phyloP scores from a whole-genome alignment of 257 asterid genomes.

The Penstemon barbatus region DNA sequence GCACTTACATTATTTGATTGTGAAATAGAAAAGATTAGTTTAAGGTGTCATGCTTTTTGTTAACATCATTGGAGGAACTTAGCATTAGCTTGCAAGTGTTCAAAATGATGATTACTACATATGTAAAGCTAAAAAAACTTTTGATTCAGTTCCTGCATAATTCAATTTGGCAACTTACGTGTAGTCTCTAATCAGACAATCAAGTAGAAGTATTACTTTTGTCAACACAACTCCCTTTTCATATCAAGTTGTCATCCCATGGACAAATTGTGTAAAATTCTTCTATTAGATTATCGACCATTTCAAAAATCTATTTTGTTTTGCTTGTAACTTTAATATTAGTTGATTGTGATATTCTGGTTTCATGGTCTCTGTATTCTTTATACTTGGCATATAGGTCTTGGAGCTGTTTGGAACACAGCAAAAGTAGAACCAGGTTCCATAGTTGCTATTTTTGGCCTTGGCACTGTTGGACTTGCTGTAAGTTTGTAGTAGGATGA shows the following conservation, averaged over 20 bases:
- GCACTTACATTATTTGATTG: not conserved
- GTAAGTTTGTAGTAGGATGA: constrained; percentile 51
- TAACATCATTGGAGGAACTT: not conserved
- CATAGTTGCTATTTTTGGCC: constrained; percentile 91
- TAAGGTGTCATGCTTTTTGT: not conserved
- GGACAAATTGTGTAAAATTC: not conserved
- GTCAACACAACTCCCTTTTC: not conserved
- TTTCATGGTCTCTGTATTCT: constrained; percentile 1
- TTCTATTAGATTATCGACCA: not conserved
- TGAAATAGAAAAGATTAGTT: not conserved
- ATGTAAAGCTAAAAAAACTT: not conserved
- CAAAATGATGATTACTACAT: not conserved
- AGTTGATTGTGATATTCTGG: not conserved
- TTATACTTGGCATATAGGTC: constrained; percentile 53
- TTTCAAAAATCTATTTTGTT: not conserved
- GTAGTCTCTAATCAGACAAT: not conserved
- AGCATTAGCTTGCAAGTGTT: not conserved
- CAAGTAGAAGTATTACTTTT: not conserved
- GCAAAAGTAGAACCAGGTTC: constrained; percentile 97
- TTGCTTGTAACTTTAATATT: not conserved
- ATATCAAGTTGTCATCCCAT: not conserved
- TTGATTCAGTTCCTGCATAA: not conserved
- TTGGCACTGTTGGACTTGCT: constrained; percentile 97
- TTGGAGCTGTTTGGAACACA: constrained; percentile 99
- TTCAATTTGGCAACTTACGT: not conserved